These are phyloP conservation scores for Penicillium bialowiezense DNA, from an alignment of 495 filamentous ascomycete genomes.

Conservation along the genomic window DNA sequence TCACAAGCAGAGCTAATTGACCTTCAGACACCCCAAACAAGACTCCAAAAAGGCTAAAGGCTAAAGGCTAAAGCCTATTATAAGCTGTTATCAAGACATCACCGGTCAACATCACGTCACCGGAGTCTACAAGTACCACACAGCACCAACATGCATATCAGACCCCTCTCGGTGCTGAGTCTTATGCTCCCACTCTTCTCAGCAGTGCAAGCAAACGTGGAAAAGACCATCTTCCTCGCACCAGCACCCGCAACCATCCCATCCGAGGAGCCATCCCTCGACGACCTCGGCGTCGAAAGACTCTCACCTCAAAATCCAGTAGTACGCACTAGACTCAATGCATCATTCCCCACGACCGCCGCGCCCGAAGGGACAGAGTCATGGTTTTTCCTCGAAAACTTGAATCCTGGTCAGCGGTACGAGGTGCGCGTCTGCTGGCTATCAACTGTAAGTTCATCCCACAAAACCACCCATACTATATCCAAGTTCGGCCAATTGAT, in stretches of 20 bases:
- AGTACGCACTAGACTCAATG: slow-evolving; percentile 59
- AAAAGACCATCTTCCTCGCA: slow-evolving; percentile 86
- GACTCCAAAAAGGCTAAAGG: not conserved
- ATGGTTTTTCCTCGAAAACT: slow-evolving; percentile 81
- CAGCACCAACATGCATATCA: slow-evolving; percentile 15
- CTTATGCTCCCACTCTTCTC: slow-evolving; percentile 31
- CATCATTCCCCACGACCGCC: slow-evolving; percentile 59
- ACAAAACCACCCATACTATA: not conserved
- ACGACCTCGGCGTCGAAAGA: slow-evolving; percentile 61
- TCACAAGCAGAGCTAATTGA: too few relatives aligned
- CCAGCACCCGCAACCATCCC: slow-evolving; percentile 56
- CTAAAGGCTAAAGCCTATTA: not conserved
- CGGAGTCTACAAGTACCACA: slow-evolving; percentile 2
- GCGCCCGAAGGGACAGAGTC: slow-evolving; percentile 60
- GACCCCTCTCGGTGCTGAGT: slow-evolving; percentile 16
- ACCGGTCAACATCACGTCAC: not conserved
- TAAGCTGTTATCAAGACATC: not conserved
- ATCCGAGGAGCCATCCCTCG: slow-evolving; percentile 53
- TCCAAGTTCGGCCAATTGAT: not conserved
- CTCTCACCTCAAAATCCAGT: slow-evolving; percentile 56
- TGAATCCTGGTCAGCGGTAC: slow-evolving; percentile 73
- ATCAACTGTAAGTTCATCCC: slow-evolving; percentile 68
- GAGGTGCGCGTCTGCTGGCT: slow-evolving; percentile 94
- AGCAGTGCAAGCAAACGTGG: slow-evolving; percentile 64
- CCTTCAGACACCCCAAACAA: too few relatives aligned